phyloP scores from a whole-genome alignment of 1,284 basidiomycete species.

The Agroathelia rolfsii region DNA sequence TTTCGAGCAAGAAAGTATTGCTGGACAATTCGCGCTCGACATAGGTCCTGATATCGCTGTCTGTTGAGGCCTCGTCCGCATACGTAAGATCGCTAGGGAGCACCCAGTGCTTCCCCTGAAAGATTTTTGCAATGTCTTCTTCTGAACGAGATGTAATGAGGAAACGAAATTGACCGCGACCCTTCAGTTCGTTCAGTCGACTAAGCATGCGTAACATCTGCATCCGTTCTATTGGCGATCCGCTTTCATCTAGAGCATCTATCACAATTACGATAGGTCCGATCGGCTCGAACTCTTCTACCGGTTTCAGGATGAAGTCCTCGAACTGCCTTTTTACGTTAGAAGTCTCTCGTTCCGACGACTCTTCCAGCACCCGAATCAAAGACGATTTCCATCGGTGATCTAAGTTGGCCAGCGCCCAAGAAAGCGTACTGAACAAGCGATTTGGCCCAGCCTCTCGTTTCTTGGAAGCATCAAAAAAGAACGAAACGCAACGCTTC shows the following conservation, averaged over 20 bases:
- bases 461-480: slow-evolving; percentile 9
- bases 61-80: no score
- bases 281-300: slow-evolving; percentile 9
- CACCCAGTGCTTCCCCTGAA: no score
- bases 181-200: slow-evolving; percentile 12
- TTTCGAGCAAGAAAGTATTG: no score
- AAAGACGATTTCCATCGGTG: slow-evolving; percentile 9
- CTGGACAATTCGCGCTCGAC: no score
- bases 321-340: slow-evolving; percentile 15
- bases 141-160: slow-evolving; percentile 21
- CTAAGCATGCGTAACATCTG: slow-evolving; percentile 13
- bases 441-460: slow-evolving; percentile 9
- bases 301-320: slow-evolving; percentile 16
- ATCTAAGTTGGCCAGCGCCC: slow-evolving; percentile 16
- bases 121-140: no score
- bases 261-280: slow-evolving; percentile 26
- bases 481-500: no score
- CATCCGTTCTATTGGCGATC: slow-evolving; percentile 12
- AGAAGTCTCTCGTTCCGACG: no score
- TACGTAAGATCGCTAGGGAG: no score
- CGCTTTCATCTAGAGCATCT: slow-evolving; percentile 25
- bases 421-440: slow-evolving; percentile 15
- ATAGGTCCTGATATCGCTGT: no score
- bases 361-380: slow-evolving; percentile 9
- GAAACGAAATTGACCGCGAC: slow-evolving; percentile 20